Evolutionary conservation across 148 eudicot genomes (phyloP), one percentile per base, ranked within the genome.

Genomic region (Amaranthus hypochondriacus): DNA sequence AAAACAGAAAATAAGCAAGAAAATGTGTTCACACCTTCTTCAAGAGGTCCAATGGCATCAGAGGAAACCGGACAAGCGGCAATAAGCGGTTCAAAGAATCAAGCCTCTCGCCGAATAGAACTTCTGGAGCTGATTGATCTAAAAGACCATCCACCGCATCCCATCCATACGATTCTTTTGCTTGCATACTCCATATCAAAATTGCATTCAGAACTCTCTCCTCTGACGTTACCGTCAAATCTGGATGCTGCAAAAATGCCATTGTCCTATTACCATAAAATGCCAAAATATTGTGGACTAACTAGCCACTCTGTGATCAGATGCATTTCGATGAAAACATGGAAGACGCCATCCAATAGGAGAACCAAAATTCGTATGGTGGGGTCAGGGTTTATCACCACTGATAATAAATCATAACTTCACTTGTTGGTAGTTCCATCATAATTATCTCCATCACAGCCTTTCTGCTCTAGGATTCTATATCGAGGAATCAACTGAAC

Each of bases 151-250:
- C 89, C 74, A 94, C 79, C 75, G 73, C 79, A 10, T 91, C 97
- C 98, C 98, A 91, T 60, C 83, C 86, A 75, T 70, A 68, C 44
- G 77, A 77, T 71, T 86, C 91, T 73, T 85, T 81, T 67, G 91
- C 88, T 84, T 88, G 83, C 79, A 81, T 74, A 78, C 93, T 76
- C 97, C 97, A 94, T 56, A 85, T 58, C 58, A 94, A 78, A 74
- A 94, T 87, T 46, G 95, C 97, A 84, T 84, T 91, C 69, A 94
- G 87, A 74, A 94, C 90, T 81, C 87, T 86, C 82, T 91, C 98
- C 77, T 94, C 98, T 53, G 95, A 91, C 68, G 96, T 94, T 60
- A 94, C 96, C 13, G 96, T 88, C 91, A 94, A 79, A 75, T 94
- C 91, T 67, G 85, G 90, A 91, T 87, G 97, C 98, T 94, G 98